Conservation (phyloP, 2,329 filamentous ascomycete genomes). For the Beauveria rudraprayagi region DNA sequence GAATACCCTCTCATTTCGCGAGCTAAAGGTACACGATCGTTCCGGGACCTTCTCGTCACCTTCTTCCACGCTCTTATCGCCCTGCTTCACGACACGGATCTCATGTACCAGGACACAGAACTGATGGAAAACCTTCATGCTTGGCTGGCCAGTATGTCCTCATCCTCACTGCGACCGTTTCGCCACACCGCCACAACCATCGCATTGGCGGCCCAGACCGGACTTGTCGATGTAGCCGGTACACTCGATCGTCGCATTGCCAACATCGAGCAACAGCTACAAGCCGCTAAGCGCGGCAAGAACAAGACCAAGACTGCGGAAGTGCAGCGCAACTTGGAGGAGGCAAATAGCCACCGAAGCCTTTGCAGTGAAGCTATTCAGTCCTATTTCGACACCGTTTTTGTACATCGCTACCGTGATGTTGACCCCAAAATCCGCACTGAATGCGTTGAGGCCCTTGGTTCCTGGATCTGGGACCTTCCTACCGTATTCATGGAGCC, state of each 20-base stretch:
- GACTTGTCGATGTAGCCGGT: conserved; percentile 65
- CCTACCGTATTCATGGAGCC: conserved; percentile 87
- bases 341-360: conserved; percentile 62
- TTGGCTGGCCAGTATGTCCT: conserved; percentile 89
- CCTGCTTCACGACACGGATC: conserved; percentile 71
- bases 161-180: conserved; percentile 78
- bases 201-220: conserved; percentile 68
- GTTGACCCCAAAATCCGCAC: conserved; percentile 82
- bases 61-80: conserved; percentile 74
- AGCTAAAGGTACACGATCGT: conserved; percentile 65
- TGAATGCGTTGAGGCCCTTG: conserved; percentile 80
- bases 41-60: conserved; percentile 66
- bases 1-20: conserved; percentile 90
- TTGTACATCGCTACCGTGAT: conserved; percentile 92
- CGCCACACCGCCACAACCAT: conserved; percentile 88
- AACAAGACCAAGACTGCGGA: conserved; percentile 73
- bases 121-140: conserved; percentile 83
- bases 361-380: conserved; percentile 64
- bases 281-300: conserved; percentile 62
- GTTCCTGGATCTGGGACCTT: conserved; percentile 78
- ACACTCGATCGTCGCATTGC: conserved; percentile 65
- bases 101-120: conserved; percentile 67
- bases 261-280: conserved; percentile 68
- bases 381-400: conserved; percentile 86
- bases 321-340: conserved; percentile 63